phyloP scores from a whole-genome alignment of 176 grass and related monocot genomes.

The Dactylis glomerata region DNA sequence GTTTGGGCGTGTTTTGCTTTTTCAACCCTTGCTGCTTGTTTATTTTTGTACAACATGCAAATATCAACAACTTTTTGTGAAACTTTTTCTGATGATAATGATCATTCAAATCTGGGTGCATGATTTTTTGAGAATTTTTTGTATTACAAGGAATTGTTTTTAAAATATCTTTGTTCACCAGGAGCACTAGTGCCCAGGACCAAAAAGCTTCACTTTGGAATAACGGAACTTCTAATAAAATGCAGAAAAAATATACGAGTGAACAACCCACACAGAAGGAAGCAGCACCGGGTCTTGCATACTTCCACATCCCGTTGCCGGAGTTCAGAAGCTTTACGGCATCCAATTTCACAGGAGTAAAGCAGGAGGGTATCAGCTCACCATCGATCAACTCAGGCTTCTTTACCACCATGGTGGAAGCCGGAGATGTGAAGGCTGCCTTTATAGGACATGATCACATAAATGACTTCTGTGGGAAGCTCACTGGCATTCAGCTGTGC shows the following conservation, averaged over 20 bases:
- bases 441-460: conserved; percentile 89
- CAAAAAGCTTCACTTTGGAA: neutral
- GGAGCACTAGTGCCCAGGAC: too few relatives aligned
- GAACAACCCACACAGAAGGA: conserved; percentile 54
- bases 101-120: too few relatives aligned
- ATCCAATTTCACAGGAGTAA: conserved; percentile 77
- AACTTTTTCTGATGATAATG: too few relatives aligned
- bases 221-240: conserved; percentile 16
- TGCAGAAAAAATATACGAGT: conserved; percentile 61
- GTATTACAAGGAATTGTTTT: too few relatives aligned
- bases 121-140: too few relatives aligned
- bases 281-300: conserved; percentile 69
- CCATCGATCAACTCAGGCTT: conserved; percentile 90
- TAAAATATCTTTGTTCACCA: too few relatives aligned
- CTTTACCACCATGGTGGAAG: conserved; percentile 83
- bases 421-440: conserved; percentile 79
- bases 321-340: conserved; percentile 69
- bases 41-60: too few relatives aligned
- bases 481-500: conserved; percentile 72
- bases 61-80: too few relatives aligned
- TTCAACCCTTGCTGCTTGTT: too few relatives aligned
- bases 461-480: conserved; percentile 86
- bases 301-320: conserved; percentile 93
- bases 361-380: conserved; percentile 83
- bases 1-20: too few relatives aligned